Percentiles rank a stretch among this genome's conserved stretches.
Conservation (phyloP, 2,329 filamentous ascomycete species). For the Pyrenochaeta sp. region DNA sequence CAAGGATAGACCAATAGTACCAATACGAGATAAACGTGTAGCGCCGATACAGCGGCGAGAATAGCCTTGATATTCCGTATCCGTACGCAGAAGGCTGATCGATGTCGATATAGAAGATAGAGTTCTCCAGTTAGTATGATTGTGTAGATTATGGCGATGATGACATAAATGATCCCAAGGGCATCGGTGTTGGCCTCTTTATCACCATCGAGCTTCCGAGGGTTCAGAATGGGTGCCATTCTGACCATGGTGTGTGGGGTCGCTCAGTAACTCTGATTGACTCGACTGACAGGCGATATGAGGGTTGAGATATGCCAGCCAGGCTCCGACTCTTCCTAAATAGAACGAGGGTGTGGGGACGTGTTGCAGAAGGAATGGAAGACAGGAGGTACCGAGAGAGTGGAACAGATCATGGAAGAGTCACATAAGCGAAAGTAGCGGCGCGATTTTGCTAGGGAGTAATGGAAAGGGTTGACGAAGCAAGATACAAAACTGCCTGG, state of each 20-base stretch:
- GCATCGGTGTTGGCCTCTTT: conserved; percentile 40
- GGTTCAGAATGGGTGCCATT: conserved; percentile 40
- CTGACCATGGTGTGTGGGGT: conserved; percentile 34
- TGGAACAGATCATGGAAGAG: conserved; percentile 33
- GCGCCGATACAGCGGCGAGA: conserved; percentile 44
- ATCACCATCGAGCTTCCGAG: conserved; percentile 39
- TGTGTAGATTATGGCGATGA: conserved; percentile 44
- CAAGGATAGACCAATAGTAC: conserved; percentile 49
- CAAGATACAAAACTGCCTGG: conserved; percentile 26
- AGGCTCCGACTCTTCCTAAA: conserved; percentile 36
- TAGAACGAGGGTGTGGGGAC: conserved; percentile 33
- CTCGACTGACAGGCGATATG: conserved; percentile 13
- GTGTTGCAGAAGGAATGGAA: conserved; percentile 28
- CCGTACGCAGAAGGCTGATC: conserved; percentile 42
- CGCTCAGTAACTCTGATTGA: conserved; percentile 14
- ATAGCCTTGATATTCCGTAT: conserved; percentile 45
- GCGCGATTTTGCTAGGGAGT: conserved; percentile 27
- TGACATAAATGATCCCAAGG: conserved; percentile 43
- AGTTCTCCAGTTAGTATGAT: conserved; percentile 40
- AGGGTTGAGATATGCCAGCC: conserved; percentile 23
- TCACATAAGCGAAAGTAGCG: conserved; percentile 40
- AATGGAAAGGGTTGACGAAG: conserved; percentile 33
- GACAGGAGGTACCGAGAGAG: conserved; percentile 28
- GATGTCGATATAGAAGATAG: conserved; percentile 38
- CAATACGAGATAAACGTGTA: conserved; percentile 48